Conservation (phyloP, 129 eudicot species). For the Oenanthe sinensis region DNA sequence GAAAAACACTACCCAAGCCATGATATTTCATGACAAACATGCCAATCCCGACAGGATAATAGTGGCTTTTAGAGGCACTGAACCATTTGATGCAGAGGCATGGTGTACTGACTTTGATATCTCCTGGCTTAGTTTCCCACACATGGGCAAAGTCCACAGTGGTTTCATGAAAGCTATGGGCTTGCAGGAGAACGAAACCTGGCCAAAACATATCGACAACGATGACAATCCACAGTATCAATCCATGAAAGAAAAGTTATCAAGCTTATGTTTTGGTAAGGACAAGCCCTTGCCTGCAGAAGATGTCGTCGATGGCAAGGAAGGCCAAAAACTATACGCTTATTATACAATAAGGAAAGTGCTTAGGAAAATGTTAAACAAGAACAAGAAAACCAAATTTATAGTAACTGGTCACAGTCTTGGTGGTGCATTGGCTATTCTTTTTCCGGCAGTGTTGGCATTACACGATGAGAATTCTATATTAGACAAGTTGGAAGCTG, state of each 20-base stretch:
- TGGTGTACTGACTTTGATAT: conserved; percentile 48
- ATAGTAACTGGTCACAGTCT: conserved; percentile 59
- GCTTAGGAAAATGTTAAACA: conserved; percentile 17
- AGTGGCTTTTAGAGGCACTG: conserved; percentile 64
- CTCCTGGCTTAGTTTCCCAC: conserved; percentile 33
- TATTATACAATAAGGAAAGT: conserved; percentile 36
- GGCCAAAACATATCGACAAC: conserved; percentile 27
- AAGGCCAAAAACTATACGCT: conserved; percentile 16
- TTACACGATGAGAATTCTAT: conserved; percentile 30
- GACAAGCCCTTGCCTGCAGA: background rate
- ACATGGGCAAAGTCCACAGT: conserved; percentile 44
- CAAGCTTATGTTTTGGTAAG: background rate
- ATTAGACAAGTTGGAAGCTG: conserved; percentile 40
- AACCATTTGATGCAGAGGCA: conserved; percentile 35
- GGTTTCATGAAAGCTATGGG: conserved; percentile 47
- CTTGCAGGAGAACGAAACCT: conserved; percentile 25
- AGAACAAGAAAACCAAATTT: conserved; percentile 29
- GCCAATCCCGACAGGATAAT: conserved; percentile 21
- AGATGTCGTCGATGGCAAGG: background rate
- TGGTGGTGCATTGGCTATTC: conserved; percentile 54
- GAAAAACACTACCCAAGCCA: conserved; percentile 51
- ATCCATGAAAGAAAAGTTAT: background rate
- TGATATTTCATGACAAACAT: conserved; percentile 28
- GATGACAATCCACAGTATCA: conserved; percentile 4
- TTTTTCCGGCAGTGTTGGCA: conserved; percentile 44